Base-by-base conservation (phyloP, 371 early-diverging fungal species). In the Parasitella parasitica region DNA sequence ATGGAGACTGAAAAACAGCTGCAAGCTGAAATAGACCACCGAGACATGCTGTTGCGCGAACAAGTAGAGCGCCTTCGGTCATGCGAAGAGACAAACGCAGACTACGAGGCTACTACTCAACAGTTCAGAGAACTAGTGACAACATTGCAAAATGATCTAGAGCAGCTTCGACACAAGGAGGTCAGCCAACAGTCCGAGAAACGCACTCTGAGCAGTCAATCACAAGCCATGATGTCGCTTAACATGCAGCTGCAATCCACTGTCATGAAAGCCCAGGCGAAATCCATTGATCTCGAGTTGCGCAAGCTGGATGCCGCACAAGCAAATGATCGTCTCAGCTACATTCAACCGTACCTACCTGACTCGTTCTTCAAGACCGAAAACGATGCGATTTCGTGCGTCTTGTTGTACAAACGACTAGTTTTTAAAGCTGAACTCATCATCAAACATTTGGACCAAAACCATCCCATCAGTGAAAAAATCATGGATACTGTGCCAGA, bases 91-190 rank as follows among this genome's bases (percentile, higher is more conserved):
- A 86, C 91, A 0, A 72, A 90, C 26, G 91, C 86, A 6, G 97
- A 96, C 66, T 90, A 92, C 66, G 94, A 93, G 62, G 77, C 85
- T 36, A 95, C 94, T 4, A 88, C 95, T 15, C 73, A 78, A 13
- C 93, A 93, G 70, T 97, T 94, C 80, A 85, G 96, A 27, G 91
- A 93, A 57, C 83, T 94, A 9, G 95, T 95, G 3, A 71, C 76
- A 4, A 84, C 80, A 20, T 76, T 94, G 24, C 94, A 94, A 72
- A 77, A 75, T 61, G 93, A 92, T 53, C 59, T 92, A 46, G 84
- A 86, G 54, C 82, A 84, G 38, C 71, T 92, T 43, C 87, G 86
- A 28, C 85, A 85, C 48, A 81, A 86, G 55, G 88, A 89, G 63
- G 81, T 79, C 64, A 69, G 70, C 13, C 78, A 84, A 58, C 79